Conservation (phyloP, 305 asterid species). For the Petunia hybrid region DNA sequence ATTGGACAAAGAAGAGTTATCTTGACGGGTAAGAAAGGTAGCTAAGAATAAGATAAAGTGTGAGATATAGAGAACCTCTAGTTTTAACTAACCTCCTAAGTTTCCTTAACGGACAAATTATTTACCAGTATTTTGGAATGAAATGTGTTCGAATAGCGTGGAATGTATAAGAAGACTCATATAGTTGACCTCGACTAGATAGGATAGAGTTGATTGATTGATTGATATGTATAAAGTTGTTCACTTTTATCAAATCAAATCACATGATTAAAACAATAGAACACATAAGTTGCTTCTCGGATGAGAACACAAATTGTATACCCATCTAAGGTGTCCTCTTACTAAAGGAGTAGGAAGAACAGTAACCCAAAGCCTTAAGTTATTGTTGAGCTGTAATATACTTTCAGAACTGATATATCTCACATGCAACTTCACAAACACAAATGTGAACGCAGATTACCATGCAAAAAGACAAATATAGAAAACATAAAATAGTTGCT, state of each 20-base stretch:
- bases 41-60: background rate
- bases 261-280: too few species aligned
- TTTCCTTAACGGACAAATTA: background rate
- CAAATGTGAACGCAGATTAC: background rate
- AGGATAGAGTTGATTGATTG: too few species aligned
- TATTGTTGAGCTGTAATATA: background rate
- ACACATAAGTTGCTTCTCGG: too few species aligned
- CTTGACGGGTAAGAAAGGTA: too few species aligned
- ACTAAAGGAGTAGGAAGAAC: too few species aligned
- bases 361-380: background rate
- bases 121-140: background rate
- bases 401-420: background rate
- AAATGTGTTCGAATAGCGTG: background rate
- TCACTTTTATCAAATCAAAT: too few species aligned
- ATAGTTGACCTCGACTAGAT: too few species aligned
- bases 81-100: background rate
- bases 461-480: background rate
- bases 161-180: too few species aligned
- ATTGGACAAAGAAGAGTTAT: background rate
- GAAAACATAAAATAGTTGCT: slow-evolving; percentile 9
- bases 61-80: background rate
- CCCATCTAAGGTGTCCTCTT: too few species aligned
- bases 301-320: too few species aligned
- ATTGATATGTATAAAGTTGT: too few species aligned
- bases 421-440: background rate